These are phyloP conservation scores for Trichoderma atrobrunneum DNA, from an alignment of 2,329 filamentous ascomycete genomes.

Conservation along the genomic window DNA sequence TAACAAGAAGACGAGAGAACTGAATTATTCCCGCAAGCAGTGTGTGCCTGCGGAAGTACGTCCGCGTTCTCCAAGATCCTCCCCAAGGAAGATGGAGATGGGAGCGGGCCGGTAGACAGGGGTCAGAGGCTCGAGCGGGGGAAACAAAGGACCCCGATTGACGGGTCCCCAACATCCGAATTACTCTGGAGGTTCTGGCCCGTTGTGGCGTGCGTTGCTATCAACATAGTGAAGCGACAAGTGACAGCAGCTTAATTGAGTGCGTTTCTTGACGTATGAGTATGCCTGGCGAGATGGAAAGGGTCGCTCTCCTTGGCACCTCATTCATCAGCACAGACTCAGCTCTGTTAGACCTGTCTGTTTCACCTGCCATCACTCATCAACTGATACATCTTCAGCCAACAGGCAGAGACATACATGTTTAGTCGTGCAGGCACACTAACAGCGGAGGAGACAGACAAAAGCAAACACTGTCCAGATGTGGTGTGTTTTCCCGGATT, in stretches of 20 bases:
- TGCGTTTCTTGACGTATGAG: background rate
- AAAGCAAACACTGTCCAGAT: background rate
- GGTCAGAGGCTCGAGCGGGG: background rate
- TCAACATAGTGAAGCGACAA: background rate
- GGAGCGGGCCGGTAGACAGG: constrained; percentile 5
- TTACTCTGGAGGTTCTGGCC: background rate
- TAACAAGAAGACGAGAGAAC: background rate
- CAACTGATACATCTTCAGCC: background rate
- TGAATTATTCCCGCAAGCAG: background rate
- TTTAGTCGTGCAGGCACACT: background rate
- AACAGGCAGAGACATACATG: constrained; percentile 7
- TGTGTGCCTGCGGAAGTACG: background rate
- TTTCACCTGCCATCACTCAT: background rate
- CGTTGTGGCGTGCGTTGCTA: background rate
- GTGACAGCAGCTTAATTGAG: background rate
- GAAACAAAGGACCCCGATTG: background rate
- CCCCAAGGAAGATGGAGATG: constrained; percentile 5
- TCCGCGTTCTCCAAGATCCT: background rate
- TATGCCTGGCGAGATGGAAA: background rate
- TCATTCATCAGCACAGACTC: background rate
- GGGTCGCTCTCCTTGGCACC: background rate
- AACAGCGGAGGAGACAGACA: background rate
- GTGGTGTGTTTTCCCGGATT: background rate
- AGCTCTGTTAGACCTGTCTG: background rate
- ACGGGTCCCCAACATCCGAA: background rate